These are phyloP conservation scores for Naganishia cerealis DNA, from an alignment of 1,284 basidiomycete genomes.

Conservation along the genomic window DNA sequence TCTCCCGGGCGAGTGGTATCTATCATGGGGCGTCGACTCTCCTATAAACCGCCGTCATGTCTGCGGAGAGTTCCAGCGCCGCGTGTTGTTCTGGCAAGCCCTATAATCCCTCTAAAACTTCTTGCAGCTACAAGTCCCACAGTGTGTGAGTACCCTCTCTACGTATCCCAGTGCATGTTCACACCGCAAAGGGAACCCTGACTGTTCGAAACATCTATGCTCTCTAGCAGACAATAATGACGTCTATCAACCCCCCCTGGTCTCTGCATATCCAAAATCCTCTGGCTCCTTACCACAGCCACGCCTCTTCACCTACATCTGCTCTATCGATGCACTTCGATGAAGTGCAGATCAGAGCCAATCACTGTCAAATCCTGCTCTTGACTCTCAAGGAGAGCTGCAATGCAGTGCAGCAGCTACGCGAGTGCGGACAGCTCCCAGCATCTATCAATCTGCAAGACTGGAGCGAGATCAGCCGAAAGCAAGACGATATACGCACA, in stretches of 20 bases:
- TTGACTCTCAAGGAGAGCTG: not conserved
- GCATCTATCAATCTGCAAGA: not conserved
- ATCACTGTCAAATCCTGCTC: conserved; percentile 2
- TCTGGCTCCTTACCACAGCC: not conserved
- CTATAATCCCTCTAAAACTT: too few species aligned
- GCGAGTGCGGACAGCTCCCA: not conserved
- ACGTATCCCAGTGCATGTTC: not conserved
- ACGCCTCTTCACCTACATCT: not conserved
- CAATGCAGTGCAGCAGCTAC: not conserved
- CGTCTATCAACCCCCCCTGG: not conserved
- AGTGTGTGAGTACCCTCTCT: not conserved
- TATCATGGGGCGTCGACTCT: too few species aligned
- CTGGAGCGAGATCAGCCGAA: not conserved
- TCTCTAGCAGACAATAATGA: not conserved
- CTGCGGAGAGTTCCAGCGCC: too few species aligned
- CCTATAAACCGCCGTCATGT: too few species aligned
- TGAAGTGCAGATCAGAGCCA: not conserved
- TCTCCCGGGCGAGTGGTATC: too few species aligned
- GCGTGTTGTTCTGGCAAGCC: too few species aligned
- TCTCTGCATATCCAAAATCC: not conserved
- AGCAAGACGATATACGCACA: not conserved
- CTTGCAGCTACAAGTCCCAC: too few species aligned
- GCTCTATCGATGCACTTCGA: not conserved
- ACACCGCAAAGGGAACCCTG: too few species aligned
- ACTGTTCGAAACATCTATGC: not conserved